phyloP scores from a whole-genome alignment of 139 green algal species.

The Coelastrella sp. region DNA sequence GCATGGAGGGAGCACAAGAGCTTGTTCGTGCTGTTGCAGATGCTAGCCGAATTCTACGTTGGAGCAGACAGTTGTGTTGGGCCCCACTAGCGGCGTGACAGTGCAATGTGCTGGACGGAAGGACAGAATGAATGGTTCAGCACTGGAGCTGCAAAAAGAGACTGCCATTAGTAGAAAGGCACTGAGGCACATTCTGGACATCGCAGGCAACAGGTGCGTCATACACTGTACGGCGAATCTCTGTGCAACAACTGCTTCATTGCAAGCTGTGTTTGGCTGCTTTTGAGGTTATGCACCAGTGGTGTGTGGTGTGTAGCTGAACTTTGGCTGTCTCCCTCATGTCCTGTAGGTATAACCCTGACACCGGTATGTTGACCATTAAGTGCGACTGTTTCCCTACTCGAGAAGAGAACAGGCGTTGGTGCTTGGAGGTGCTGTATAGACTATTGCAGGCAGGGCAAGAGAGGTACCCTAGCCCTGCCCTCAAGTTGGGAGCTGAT shows the following conservation, averaged over 20 bases:
- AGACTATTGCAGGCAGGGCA: slow-evolving; percentile 42
- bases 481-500: not conserved
- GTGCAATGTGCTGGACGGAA: not conserved
- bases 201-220: slow-evolving; percentile 9
- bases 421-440: slow-evolving; percentile 53
- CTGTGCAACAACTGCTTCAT: too few species aligned
- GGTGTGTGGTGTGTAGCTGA: too few species aligned
- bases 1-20: too few species aligned
- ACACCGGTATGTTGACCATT: slow-evolving; percentile 23
- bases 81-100: not conserved
- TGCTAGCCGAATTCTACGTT: slow-evolving; percentile 31
- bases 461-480: not conserved
- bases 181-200: slow-evolving; percentile 35
- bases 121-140: slow-evolving; percentile 29
- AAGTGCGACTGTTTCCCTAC: slow-evolving; percentile 42
- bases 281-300: too few species aligned
- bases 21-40: too few species aligned
- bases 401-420: slow-evolving; percentile 54
- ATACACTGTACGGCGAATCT: too few species aligned
- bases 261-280: too few species aligned
- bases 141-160: slow-evolving; percentile 36
- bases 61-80: slow-evolving; percentile 38
- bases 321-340: too few species aligned
- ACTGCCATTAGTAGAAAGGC: not conserved
- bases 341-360: slow-evolving; percentile 34